A percentile compares a stretch with the other conserved stretches of the same genome.
Conservation (phyloP, 2,329 filamentous ascomycete genomes). For the Alternaria tenuissima region DNA sequence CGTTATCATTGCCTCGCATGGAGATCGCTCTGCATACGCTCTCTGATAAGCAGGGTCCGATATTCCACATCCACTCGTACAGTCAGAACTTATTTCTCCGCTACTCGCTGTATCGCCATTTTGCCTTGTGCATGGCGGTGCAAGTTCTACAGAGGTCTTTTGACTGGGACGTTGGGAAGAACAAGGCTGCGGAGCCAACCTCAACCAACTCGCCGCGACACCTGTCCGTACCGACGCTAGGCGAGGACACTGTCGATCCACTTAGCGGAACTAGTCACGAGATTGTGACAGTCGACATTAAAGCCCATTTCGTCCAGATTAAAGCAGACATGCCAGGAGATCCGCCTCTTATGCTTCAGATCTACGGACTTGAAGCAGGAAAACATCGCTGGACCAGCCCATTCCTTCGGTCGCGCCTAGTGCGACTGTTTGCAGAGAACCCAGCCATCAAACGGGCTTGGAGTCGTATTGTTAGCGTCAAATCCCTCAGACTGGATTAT, state of each 20-base stretch:
- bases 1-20: slow-evolving; percentile 83
- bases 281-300: slow-evolving; percentile 82
- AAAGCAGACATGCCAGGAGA: slow-evolving; percentile 90
- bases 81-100: slow-evolving; percentile 81
- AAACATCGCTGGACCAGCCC: slow-evolving; percentile 88
- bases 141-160: slow-evolving; percentile 69
- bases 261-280: slow-evolving; percentile 59
- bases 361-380: slow-evolving; percentile 83
- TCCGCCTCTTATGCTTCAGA: slow-evolving; percentile 88
- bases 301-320: slow-evolving; percentile 80
- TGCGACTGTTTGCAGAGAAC: slow-evolving; percentile 86
- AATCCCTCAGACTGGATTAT: slow-evolving; percentile 80
- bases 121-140: slow-evolving; percentile 82
- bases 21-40: slow-evolving; percentile 86
- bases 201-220: slow-evolving; percentile 31
- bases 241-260: slow-evolving; percentile 39
- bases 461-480: slow-evolving; percentile 86
- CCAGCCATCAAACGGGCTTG: slow-evolving; percentile 84
- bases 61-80: slow-evolving; percentile 86
- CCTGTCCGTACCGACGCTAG: slow-evolving; percentile 44
- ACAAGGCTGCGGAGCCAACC: slow-evolving; percentile 19
- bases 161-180: slow-evolving; percentile 27
- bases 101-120: slow-evolving; percentile 94
- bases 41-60: slow-evolving; percentile 84
- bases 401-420: slow-evolving; percentile 77